A percentile compares a stretch with the other conserved stretches of the same genome.
Conservation (phyloP, 176 grass and related monocot genomes). For the Typha latifolia region DNA sequence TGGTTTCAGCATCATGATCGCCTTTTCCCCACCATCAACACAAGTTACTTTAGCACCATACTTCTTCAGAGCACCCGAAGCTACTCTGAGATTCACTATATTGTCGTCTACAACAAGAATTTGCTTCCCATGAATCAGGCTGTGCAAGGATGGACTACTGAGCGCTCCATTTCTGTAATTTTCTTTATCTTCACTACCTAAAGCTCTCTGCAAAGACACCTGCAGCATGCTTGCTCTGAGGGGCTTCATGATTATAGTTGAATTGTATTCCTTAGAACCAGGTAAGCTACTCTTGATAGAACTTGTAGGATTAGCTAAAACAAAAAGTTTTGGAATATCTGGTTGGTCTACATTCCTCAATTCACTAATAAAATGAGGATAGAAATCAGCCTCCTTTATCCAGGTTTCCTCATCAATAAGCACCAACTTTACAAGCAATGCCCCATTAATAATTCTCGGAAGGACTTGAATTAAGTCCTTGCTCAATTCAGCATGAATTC, state of each 20-base stretch:
- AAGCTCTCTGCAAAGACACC: constrained; percentile 44
- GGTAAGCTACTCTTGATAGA: constrained; percentile 41
- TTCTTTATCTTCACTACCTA: constrained; percentile 48
- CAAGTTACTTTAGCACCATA: constrained; percentile 81
- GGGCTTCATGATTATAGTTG: constrained; percentile 84
- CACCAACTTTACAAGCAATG: constrained; percentile 50
- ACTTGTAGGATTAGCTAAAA: constrained; percentile 55
- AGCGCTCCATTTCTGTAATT: constrained; percentile 56
- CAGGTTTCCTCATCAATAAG: constrained; percentile 83
- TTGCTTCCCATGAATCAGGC: constrained; percentile 72
- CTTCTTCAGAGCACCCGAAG: constrained; percentile 85
- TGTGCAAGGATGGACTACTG: constrained; percentile 44
- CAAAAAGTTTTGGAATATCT: constrained; percentile 61
- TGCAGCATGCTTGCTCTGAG: constrained; percentile 89
- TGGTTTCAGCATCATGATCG: constrained; percentile 55
- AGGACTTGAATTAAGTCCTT: constrained; percentile 45
- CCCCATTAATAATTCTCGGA: constrained; percentile 39
- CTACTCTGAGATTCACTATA: constrained; percentile 88
- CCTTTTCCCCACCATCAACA: constrained; percentile 63
- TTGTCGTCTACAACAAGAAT: constrained; percentile 96
- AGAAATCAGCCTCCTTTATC: constrained; percentile 41
- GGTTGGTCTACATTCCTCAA: constrained; percentile 39
- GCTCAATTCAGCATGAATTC: constrained; percentile 56
- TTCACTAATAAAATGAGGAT: constrained; percentile 45
- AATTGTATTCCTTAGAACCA: constrained; percentile 43